phyloP scores from a whole-genome alignment of 2,329 filamentous ascomycete species.

The Stemphylium vesicarium region DNA sequence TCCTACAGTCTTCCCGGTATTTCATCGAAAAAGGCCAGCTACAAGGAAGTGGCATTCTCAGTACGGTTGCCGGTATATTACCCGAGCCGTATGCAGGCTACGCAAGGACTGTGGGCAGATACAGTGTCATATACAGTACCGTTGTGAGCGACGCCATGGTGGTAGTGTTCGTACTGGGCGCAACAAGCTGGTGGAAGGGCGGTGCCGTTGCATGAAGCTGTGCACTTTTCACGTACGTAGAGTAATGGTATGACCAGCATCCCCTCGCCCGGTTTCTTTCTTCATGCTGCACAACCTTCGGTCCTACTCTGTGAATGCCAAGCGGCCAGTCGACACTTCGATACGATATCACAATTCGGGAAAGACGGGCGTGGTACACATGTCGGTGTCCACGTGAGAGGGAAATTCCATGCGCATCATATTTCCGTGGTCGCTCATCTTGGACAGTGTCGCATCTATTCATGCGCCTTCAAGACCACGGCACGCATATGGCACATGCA shows the following conservation, averaged over 20 bases:
- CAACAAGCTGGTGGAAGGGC: conserved; percentile 58
- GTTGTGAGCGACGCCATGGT: conserved; percentile 76
- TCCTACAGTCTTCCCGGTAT: conserved; percentile 74
- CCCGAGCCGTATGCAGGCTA: conserved; percentile 70
- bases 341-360: neutral
- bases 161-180: conserved; percentile 76
- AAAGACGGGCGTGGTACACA: neutral
- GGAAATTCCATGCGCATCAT: neutral
- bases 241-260: conserved; percentile 4
- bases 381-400: conserved; percentile 1
- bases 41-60: conserved; percentile 67
- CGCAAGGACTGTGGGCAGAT: conserved; percentile 66
- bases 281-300: neutral
- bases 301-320: neutral
- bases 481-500: neutral
- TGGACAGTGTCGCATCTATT: neutral
- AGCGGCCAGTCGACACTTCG: neutral
- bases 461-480: neutral
- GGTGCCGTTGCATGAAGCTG: conserved; percentile 32
- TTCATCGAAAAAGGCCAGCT: conserved; percentile 69
- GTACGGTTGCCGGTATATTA: conserved; percentile 68
- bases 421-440: neutral
- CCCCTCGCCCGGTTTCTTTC: neutral
- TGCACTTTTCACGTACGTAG: neutral
- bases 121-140: conserved; percentile 73